These are phyloP conservation scores for Murraya paniculata DNA, from an alignment of 345 rosid species.

Conservation along the genomic window DNA sequence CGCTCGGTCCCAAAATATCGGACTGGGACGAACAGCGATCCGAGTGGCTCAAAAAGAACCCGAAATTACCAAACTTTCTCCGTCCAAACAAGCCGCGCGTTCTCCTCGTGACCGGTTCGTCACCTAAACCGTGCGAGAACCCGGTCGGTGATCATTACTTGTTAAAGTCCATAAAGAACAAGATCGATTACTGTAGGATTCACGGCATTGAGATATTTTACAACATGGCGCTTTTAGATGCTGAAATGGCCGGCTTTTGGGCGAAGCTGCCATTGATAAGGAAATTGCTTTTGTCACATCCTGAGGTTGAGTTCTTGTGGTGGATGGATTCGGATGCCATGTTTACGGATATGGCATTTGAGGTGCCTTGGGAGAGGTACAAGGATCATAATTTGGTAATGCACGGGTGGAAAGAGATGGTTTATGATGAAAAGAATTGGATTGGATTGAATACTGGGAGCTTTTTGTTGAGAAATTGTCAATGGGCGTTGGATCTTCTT, in stretches of 20 bases:
- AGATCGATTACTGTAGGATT: slow-evolving; percentile 57
- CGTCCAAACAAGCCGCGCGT: slow-evolving; percentile 49
- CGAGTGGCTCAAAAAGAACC: slow-evolving; percentile 38
- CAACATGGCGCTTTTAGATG: slow-evolving; percentile 56
- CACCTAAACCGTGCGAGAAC: slow-evolving; percentile 66
- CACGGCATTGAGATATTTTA: slow-evolving; percentile 56
- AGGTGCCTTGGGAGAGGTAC: slow-evolving; percentile 62
- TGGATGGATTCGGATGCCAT: slow-evolving; percentile 73
- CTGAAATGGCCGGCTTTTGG: slow-evolving; percentile 66
- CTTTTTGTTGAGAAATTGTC: slow-evolving; percentile 50
- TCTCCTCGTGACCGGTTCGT: slow-evolving; percentile 57
- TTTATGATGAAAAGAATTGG: slow-evolving; percentile 60
- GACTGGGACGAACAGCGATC: slow-evolving; percentile 57
- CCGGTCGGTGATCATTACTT: slow-evolving; percentile 60
- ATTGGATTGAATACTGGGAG: slow-evolving; percentile 64
- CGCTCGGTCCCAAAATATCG: slow-evolving; percentile 48
- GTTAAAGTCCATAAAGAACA: slow-evolving; percentile 55
- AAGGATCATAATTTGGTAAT: slow-evolving; percentile 46
- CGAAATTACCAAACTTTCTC: slow-evolving; percentile 41
- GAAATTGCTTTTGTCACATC: slow-evolving; percentile 51
- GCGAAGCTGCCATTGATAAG: slow-evolving; percentile 58
- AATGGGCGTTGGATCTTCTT: slow-evolving; percentile 53
- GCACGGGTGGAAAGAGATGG: slow-evolving; percentile 74
- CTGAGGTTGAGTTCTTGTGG: slow-evolving; percentile 62
- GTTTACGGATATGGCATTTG: slow-evolving; percentile 67